These are phyloP conservation scores for Podaxis rugospora DNA, from an alignment of 768 basidiomycete genomes.

Conservation along the genomic window DNA sequence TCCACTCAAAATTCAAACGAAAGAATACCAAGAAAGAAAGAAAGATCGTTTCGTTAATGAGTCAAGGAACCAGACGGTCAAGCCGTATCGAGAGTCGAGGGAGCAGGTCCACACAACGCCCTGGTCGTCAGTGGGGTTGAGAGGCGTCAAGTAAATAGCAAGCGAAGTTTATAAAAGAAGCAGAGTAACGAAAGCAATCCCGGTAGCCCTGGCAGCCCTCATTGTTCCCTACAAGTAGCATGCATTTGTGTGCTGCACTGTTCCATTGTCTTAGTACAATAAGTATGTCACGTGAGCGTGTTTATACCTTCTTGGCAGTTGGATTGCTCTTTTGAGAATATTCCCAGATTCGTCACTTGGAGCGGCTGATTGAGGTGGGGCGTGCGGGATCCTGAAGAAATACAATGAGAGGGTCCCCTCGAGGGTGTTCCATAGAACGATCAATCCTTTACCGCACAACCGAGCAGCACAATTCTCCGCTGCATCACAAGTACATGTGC, in stretches of 20 bases:
- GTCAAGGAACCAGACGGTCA: neutral
- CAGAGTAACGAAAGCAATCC: neutral
- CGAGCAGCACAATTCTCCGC: no score
- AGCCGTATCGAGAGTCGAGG: neutral
- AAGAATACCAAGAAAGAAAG: neutral
- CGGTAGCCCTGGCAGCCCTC: neutral
- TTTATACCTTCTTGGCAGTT: neutral
- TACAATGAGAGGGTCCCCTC: no score
- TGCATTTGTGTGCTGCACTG: neutral
- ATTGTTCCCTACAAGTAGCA: constrained; percentile 3
- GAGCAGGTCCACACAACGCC: neutral
- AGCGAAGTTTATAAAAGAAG: neutral
- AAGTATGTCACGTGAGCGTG: neutral
- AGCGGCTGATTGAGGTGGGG: neutral
- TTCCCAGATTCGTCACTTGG: neutral
- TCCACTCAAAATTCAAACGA: neutral
- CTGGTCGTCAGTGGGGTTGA: neutral
- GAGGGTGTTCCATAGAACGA: no score
- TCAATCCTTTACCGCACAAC: no score
- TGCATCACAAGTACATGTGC: no score
- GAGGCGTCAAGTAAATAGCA: neutral
- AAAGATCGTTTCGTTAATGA: neutral
- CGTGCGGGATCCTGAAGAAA: neutral
- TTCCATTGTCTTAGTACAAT: constrained; percentile 1
- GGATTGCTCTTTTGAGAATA: neutral